Conservation (phyloP, 2,329 filamentous ascomycete species). For the Furcasterigmium furcatum region DNA sequence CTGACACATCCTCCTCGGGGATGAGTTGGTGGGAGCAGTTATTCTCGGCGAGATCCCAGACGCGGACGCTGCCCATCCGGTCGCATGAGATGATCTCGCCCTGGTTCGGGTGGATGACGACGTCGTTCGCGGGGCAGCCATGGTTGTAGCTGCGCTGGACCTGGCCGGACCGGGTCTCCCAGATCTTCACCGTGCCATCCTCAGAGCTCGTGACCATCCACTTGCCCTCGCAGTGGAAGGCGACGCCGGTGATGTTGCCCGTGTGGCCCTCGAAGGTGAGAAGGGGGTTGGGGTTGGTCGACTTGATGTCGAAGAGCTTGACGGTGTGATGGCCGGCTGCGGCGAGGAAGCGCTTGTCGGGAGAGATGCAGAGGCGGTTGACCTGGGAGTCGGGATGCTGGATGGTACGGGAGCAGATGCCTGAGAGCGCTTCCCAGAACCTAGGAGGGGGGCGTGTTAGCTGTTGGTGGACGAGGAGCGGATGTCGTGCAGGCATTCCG, state of each 20-base stretch:
- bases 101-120: constrained; percentile 99
- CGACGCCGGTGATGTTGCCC: constrained; percentile 92
- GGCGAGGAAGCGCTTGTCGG: constrained; percentile 93
- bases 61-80: constrained; percentile 83
- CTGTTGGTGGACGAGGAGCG: not conserved
- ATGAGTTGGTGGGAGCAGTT: constrained; percentile 96
- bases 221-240: constrained; percentile 97
- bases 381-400: constrained; percentile 98
- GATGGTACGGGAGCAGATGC: constrained; percentile 96
- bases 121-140: constrained; percentile 86
- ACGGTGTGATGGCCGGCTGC: constrained; percentile 78
- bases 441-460: constrained; percentile 49
- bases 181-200: constrained; percentile 95
- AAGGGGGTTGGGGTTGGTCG: constrained; percentile 90
- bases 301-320: constrained; percentile 98
- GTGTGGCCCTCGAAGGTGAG: constrained; percentile 95
- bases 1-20: constrained; percentile 90
- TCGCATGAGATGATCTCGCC: constrained; percentile 98
- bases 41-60: constrained; percentile 97
- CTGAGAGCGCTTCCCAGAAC: constrained; percentile 97
- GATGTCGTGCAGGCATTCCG: not conserved
- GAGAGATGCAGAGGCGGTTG: constrained; percentile 96
- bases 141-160: constrained; percentile 94
- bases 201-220: constrained; percentile 99
- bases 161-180: constrained; percentile 83